phyloP scores from a whole-genome alignment of 176 grass and related monocot genomes.

The Oryza glaberrima region DNA sequence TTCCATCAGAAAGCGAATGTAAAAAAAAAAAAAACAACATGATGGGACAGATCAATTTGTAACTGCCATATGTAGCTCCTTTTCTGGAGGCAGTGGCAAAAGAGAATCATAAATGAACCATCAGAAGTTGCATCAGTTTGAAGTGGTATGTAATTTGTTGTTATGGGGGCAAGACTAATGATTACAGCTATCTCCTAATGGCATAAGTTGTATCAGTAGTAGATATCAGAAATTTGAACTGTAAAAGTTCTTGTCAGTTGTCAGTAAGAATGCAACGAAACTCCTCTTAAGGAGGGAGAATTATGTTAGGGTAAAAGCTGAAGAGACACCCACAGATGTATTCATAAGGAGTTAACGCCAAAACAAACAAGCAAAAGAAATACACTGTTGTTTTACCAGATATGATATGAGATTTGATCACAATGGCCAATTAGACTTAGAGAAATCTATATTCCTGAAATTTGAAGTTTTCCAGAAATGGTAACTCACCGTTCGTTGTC shows the following conservation, averaged over 20 bases:
- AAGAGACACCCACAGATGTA: neutral
- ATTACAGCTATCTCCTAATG: slow-evolving; percentile 8
- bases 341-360: slow-evolving; percentile 17
- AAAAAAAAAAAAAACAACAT: neutral
- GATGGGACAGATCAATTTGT: neutral
- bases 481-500: slow-evolving; percentile 79
- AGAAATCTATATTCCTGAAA: neutral
- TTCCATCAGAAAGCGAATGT: neutral
- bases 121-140: slow-evolving; percentile 11
- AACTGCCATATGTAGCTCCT: neutral
- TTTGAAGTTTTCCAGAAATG: neutral
- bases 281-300: neutral
- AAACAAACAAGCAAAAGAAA: neutral
- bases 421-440: neutral
- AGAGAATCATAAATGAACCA: slow-evolving; percentile 4
- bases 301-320: slow-evolving; percentile 1
- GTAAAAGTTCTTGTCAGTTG: neutral
- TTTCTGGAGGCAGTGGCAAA: neutral
- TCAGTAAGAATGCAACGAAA: neutral
- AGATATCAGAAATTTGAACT: neutral
- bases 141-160: neutral
- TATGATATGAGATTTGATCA: slow-evolving; percentile 11
- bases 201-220: neutral
- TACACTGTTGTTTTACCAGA: neutral
- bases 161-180: neutral